These are phyloP conservation scores for Pyracantha coccinea DNA, from an alignment of 331 rosid species.

Conservation along the genomic window DNA sequence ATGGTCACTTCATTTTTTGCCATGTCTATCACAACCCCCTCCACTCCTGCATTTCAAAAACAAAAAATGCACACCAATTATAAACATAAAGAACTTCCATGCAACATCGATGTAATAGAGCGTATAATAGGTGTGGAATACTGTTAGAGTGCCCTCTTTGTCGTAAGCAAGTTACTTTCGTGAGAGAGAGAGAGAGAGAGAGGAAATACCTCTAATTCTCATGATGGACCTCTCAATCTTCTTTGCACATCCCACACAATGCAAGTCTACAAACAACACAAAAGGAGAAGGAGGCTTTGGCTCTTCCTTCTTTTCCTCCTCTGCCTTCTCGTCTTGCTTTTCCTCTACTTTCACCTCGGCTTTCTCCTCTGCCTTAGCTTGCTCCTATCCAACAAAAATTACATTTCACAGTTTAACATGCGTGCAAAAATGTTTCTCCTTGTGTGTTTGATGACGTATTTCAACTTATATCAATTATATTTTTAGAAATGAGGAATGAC, in stretches of 20 bases:
- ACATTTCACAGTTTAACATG: neutral
- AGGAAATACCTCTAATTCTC: slow-evolving; percentile 54
- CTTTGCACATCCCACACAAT: slow-evolving; percentile 85
- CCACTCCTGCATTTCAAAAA: slow-evolving; percentile 56
- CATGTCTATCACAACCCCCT: slow-evolving; percentile 66
- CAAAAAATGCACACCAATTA: neutral
- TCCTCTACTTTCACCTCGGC: slow-evolving; percentile 20
- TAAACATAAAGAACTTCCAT: neutral
- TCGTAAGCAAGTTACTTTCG: too few species aligned
- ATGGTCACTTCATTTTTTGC: slow-evolving; percentile 77
- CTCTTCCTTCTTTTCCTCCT: slow-evolving; percentile 26
- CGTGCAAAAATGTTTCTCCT: too few species aligned
- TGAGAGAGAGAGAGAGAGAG: neutral
- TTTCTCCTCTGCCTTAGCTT: slow-evolving; percentile 27
- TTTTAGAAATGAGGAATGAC: neutral
- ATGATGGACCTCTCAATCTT: slow-evolving; percentile 63
- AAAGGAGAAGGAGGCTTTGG: slow-evolving; percentile 54
- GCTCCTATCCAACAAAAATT: slow-evolving; percentile 29
- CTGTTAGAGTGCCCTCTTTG: neutral
- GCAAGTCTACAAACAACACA: slow-evolving; percentile 70
- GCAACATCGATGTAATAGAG: too few species aligned
- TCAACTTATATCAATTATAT: neutral
- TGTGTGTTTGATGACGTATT: neutral
- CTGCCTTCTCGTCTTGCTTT: neutral
- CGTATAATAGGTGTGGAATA: neutral